phyloP scores from a whole-genome alignment of 768 basidiomycete species.

The Suillus sp. region DNA sequence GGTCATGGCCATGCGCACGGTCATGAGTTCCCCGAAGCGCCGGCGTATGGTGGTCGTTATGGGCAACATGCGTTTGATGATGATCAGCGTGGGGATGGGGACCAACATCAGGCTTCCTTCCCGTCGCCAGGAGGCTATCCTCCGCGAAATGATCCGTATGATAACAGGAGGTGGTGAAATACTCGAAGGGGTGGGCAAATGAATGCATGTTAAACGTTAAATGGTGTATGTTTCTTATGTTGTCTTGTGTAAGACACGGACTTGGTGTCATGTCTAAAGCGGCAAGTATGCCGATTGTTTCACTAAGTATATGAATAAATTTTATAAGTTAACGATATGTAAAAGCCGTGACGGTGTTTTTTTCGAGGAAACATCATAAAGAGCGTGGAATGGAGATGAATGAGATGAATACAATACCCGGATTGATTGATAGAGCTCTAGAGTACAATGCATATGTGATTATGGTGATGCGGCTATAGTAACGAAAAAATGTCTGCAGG shows the following conservation, averaged over 20 bases:
- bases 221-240: background rate
- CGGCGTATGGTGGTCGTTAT: constrained; percentile 30
- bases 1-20: constrained; percentile 31
- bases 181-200: background rate
- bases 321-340: background rate
- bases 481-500: background rate
- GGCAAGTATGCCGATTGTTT: background rate
- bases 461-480: constrained; percentile 3
- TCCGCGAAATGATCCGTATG: constrained; percentile 7
- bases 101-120: background rate
- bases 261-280: background rate
- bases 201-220: background rate
- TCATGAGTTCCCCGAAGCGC: constrained; percentile 42
- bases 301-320: background rate
- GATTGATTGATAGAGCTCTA: background rate
- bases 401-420: constrained; percentile 1
- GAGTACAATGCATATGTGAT: constrained; percentile 9
- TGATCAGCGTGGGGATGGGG: background rate
- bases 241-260: background rate
- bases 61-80: constrained; percentile 9
- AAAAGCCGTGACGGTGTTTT: background rate
- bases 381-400: background rate
- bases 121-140: background rate
- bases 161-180: constrained; percentile 10
- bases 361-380: background rate